Conservation (phyloP, 2,329 filamentous ascomycete genomes). For the Domatiomyces catenatus region DNA sequence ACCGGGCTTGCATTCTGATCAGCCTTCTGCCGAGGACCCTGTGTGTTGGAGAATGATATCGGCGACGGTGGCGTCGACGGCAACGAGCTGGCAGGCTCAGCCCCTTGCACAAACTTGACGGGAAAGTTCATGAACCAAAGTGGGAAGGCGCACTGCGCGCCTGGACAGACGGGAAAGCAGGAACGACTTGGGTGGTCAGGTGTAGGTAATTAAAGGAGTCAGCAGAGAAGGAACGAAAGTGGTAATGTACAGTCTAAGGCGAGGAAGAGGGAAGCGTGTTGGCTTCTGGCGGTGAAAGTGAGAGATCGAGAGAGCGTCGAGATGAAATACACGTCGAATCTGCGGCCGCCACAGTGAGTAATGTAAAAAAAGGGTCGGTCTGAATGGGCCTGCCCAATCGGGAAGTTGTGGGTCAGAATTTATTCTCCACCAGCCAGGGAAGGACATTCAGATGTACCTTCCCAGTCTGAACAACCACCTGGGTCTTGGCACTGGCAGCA, state of each 20-base stretch:
- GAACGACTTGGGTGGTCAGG: not conserved
- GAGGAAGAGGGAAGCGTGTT: not conserved
- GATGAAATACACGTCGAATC: not conserved
- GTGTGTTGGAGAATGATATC: not conserved
- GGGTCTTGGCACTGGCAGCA: not conserved
- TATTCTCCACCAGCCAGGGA: not conserved
- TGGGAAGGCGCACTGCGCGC: not conserved
- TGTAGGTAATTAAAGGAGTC: not conserved
- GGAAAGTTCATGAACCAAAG: not conserved
- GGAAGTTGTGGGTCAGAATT: not conserved
- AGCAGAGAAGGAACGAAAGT: not conserved
- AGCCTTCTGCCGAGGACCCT: not conserved
- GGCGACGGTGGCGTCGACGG: not conserved
- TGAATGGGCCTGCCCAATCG: not conserved
- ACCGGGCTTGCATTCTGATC: constrained; percentile 10
- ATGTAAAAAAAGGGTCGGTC: not conserved
- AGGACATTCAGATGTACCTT: too few species aligned
- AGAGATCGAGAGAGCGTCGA: too few species aligned
- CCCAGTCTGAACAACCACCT: too few species aligned
- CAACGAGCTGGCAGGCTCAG: not conserved
- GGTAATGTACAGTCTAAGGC: not conserved
- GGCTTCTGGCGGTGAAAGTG: not conserved
- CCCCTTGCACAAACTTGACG: not conserved
- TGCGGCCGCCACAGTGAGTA: not conserved
- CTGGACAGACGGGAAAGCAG: not conserved